Base-by-base conservation (phyloP, 2,329 filamentous ascomycete genomes). In the Sarocladium strictum region DNA sequence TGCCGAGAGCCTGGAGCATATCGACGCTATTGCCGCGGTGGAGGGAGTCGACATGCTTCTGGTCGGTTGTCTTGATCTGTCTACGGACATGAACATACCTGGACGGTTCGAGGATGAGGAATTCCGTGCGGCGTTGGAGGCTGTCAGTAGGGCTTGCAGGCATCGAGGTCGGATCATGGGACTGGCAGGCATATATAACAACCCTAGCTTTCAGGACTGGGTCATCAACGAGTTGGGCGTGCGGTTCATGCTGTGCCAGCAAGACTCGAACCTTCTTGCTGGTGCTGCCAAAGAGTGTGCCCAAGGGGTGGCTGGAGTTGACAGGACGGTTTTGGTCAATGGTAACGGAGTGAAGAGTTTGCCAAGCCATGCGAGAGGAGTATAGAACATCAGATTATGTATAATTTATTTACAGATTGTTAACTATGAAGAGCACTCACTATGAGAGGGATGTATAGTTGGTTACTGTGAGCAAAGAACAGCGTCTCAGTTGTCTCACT, bases 21-120 rank as follows among this genome's bases (percentile, higher is more conserved):
- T 63, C 0, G 63, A 69, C 21, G 59, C 60, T 4, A 70, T 70
- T 14, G 65, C 66, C 1, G 62, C 65, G 2, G 62, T 67, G 0
- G 54, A 61, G 1, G 64, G 64, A 1, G 63, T 68, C 0, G 66
- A 70, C 35, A 63, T 66, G 0, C 56, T 70, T 0, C 57, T 69
- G 0, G 58, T 70, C 11, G 68, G 68, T 3, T 64, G 63, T 2
- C 65, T 64, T 19, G 67, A 69, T 40, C 47, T 69, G 11, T 59
- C 62, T 1, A 61, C 60, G 3, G 63, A 65, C 23, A 53, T 67
- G 4, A 62, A 64, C 0, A 58, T 62, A 14, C 61, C 59, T 3
- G 60, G 58, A 1, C 55, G 63, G 14, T 66, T 58, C 55, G 56
- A 61, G 35, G 59, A 54, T 32, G 11, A 54, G 3, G 14, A 26